A percentile compares a stretch with the other conserved stretches of the same genome.
Conservation (phyloP, 768 basidiomycete species). For the Leccinellum luteum region DNA sequence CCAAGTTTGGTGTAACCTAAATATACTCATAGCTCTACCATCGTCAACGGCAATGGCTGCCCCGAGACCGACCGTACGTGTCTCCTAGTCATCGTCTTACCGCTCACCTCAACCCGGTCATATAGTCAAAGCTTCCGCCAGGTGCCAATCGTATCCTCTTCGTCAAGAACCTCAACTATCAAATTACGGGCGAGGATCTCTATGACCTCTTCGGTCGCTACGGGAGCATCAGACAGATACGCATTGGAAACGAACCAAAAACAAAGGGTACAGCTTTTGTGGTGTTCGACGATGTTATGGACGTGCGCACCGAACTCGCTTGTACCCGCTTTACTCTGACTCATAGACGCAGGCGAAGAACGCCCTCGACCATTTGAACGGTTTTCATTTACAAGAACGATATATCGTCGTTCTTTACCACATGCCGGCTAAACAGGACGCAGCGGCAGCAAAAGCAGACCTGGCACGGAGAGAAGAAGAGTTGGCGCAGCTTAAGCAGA, state of each 20-base stretch:
- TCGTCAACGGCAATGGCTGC: conserved; percentile 49
- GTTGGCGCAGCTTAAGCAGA: conserved; percentile 79
- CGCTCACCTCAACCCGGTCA: not conserved
- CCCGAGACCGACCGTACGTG: conserved; percentile 62
- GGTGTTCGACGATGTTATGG: conserved; percentile 95
- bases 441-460: conserved; percentile 90
- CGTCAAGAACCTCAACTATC: conserved; percentile 91
- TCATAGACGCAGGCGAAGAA: conserved; percentile 75
- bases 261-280: conserved; percentile 96
- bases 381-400: conserved; percentile 96
- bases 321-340: conserved; percentile 8
- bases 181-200: conserved; percentile 89
- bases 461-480: conserved; percentile 90
- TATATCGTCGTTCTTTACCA: conserved; percentile 98
- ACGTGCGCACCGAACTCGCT: conserved; percentile 49
- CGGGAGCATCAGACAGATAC: conserved; percentile 93
- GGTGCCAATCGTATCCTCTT: conserved; percentile 91
- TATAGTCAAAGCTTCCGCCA: conserved; percentile 81
- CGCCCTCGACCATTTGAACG: conserved; percentile 94
- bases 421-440: conserved; percentile 96
- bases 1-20: not conserved
- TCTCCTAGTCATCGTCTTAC: not conserved
- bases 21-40: not conserved
- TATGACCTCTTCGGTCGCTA: conserved; percentile 98
- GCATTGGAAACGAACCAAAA: conserved; percentile 89